A percentile compares a stretch with the other conserved stretches of the same genome.
These are phyloP conservation scores for Coemansia sp. DNA, from an alignment of 371 early-diverging fungal species.

Conservation along the genomic window DNA sequence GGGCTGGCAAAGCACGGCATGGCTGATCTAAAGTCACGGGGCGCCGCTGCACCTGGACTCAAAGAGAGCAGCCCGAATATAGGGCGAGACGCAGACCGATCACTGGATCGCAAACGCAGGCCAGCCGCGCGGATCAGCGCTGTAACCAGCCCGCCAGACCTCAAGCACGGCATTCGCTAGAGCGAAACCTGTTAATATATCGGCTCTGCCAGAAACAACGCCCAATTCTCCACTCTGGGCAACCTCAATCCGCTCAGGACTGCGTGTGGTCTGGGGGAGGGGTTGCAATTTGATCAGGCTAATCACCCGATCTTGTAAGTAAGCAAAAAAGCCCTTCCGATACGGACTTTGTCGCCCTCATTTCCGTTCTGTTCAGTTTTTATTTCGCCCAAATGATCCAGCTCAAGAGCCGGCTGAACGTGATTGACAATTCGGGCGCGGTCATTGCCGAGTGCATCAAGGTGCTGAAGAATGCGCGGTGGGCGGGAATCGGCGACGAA, in stretches of 20 bases:
- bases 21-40: background rate
- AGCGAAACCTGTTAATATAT: too few relatives aligned
- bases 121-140: background rate
- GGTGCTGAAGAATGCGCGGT: slow-evolving; percentile 81
- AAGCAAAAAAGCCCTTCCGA: too few relatives aligned
- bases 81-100: background rate
- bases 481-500: slow-evolving; percentile 87
- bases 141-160: slow-evolving; percentile 22
- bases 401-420: slow-evolving; percentile 78
- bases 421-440: slow-evolving; percentile 96
- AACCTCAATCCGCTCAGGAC: too few relatives aligned
- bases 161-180: slow-evolving; percentile 23
- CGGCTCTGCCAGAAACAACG: too few relatives aligned
- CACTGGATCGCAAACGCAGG: background rate
- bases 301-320: too few relatives aligned
- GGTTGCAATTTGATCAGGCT: too few relatives aligned
- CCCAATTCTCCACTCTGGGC: too few relatives aligned
- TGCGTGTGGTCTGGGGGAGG: too few relatives aligned
- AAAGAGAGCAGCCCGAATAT: background rate
- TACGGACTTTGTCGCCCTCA: too few relatives aligned
- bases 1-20: background rate
- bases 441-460: slow-evolving; percentile 94
- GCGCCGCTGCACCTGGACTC: background rate
- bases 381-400: slow-evolving; percentile 67
- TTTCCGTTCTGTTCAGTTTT: too few relatives aligned